Conservation (phyloP, 805 yeast species). For the Phaffomyces thermotolerans region DNA sequence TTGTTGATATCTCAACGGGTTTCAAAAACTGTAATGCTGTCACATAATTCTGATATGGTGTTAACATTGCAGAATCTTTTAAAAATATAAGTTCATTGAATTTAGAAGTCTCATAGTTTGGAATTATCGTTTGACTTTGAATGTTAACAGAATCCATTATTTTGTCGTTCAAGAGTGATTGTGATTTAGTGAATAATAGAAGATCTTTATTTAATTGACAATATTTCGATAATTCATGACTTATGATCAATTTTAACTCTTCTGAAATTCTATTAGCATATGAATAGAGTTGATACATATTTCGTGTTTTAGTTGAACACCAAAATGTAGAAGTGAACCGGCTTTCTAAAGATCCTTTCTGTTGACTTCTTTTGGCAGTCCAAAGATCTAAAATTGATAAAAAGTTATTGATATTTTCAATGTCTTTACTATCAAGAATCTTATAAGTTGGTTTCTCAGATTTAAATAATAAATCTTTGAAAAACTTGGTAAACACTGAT, state of each 20-base stretch:
- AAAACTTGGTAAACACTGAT: conserved; percentile 1
- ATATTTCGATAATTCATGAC: conserved; percentile 5
- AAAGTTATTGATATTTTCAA: conserved; percentile 1
- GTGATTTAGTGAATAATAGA: conserved; percentile 2
- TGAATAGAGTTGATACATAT: background rate
- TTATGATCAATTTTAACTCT: conserved; percentile 7
- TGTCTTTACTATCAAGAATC: background rate
- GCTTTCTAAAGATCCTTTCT: no score
- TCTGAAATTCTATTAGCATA: conserved; percentile 5
- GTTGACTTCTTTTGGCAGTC: no score
- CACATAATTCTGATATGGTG: conserved; percentile 9
- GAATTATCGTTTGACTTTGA: conserved; percentile 5
- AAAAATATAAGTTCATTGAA: conserved; percentile 6
- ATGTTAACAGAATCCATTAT: conserved; percentile 8
- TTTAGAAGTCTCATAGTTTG: conserved; percentile 9
- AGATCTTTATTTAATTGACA: background rate
- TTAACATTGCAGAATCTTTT: conserved; percentile 8
- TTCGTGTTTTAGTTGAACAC: background rate
- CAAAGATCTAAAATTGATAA: conserved; percentile 1
- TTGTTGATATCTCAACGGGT: conserved; percentile 4
- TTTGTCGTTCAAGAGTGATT: conserved; percentile 2
- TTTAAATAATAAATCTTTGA: background rate
- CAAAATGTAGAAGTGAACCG: no score
- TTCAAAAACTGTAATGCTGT: conserved; percentile 7
- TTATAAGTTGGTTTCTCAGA: background rate